phyloP scores from a whole-genome alignment of 108 stramenopile species.

The Skeletonema costatum region DNA sequence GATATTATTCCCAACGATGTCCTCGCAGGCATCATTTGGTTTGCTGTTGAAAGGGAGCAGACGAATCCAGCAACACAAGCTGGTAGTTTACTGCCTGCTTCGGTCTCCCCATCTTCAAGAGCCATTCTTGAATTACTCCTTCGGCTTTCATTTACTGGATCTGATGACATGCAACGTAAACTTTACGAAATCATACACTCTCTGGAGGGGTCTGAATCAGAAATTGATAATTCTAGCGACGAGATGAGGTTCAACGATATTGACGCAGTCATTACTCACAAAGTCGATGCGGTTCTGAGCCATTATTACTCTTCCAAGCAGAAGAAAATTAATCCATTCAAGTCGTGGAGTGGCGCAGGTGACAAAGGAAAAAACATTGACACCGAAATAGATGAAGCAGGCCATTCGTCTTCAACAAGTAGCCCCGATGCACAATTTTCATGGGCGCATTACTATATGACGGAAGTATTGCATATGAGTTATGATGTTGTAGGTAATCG shows the following conservation, averaged over 20 bases:
- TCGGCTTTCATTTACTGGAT: conserved; percentile 21
- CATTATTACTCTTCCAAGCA: conserved; percentile 27
- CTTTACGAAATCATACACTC: conserved; percentile 33
- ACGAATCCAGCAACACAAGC: conserved; percentile 5
- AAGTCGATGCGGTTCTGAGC: conserved; percentile 27
- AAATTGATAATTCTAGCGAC: not conserved
- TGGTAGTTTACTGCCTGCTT: not conserved
- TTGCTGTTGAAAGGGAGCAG: conserved; percentile 32
- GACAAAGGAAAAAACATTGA: conserved; percentile 32
- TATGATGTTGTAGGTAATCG: not conserved
- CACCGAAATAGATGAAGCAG: not conserved
- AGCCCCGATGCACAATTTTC: not conserved
- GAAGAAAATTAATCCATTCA: conserved; percentile 28
- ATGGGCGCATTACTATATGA: conserved; percentile 32
- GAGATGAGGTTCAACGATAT: conserved; percentile 6
- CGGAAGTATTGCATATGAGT: conserved; percentile 23
- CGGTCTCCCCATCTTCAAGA: conserved; percentile 22
- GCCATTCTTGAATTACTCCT: conserved; percentile 37
- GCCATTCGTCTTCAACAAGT: not conserved
- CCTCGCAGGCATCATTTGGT: conserved; percentile 43
- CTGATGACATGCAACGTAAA: conserved; percentile 3
- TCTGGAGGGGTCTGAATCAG: conserved; percentile 9
- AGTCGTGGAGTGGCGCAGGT: conserved; percentile 41
- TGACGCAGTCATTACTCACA: conserved; percentile 35
- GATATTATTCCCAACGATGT: conserved; percentile 24